Evolutionary conservation across 306 rosid genomes (phyloP), one percentile per base, ranked within the genome.

Genomic region (Gynostemma pentaphyllum): DNA sequence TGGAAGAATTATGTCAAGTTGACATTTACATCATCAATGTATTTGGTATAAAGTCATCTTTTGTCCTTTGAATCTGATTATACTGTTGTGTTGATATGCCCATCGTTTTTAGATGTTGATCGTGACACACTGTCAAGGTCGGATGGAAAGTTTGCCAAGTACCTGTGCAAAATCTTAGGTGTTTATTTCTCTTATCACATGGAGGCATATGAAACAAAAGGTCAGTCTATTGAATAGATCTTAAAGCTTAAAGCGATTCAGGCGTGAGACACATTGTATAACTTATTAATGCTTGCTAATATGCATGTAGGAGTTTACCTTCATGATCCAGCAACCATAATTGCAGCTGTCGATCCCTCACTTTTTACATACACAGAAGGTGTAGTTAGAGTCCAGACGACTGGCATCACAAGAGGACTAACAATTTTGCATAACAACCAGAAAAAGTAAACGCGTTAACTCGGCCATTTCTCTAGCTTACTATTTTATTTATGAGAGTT

Each of bases 371-470:
- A 80, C 78, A 61, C 70, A 9, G 95, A 88, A 68, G 98, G 96
- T 24, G 66, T 51, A 55, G 98, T 92, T 64, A 84, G 98, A 82
- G 98, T 92, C 56, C 98, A 92, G 82, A 84, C 87, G 22, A 70
- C 62, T 66, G 98, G 98, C 72, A 86, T 92, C 76, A 80, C 94
- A 74, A 77, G 89, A 78, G 98, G 98, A 45, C 80, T 92, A 44
- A 88, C 96, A 39, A 36, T 84, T 64, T 67, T 92, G 60, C 70
- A 84, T 68, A 82, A 82, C 75, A 80, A 86, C 69, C 86, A 86
- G 70, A 92, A 92, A 76, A 86, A 82, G 96, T 88, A 78, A 50
- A 18, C 23, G 30, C 44, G 5, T 36, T n/a, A 37, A 21, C 32
- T 19, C 10, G 7, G 42, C 68, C 28, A 27, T 63, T 32, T 32